A percentile compares a stretch with the other conserved stretches of the same genome.
These are phyloP conservation scores for Blumeriella jaapii DNA, from an alignment of 2,329 filamentous ascomycete species.

Conservation along the genomic window DNA sequence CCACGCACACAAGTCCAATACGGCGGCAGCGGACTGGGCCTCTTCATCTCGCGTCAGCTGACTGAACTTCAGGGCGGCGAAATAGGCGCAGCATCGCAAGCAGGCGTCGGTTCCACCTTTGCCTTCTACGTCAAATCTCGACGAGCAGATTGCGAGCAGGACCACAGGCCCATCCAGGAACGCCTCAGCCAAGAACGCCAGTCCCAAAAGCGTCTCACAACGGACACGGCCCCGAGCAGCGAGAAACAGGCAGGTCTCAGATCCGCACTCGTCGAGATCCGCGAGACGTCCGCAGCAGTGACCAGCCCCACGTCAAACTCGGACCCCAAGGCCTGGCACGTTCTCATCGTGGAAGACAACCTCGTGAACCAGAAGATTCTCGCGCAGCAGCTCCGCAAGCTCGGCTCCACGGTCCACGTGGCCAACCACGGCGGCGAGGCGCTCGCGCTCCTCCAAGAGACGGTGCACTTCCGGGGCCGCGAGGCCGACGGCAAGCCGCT, in stretches of 20 bases:
- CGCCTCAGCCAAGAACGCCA: constrained; percentile 11
- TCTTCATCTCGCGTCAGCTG: constrained; percentile 70
- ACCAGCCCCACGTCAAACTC: background rate
- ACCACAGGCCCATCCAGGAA: constrained; percentile 21
- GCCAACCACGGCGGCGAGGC: constrained; percentile 56
- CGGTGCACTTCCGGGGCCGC: constrained; percentile 44
- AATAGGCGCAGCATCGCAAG: constrained; percentile 60
- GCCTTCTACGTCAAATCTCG: constrained; percentile 51
- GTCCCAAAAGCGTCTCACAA: constrained; percentile 13
- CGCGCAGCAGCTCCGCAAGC: constrained; percentile 47
- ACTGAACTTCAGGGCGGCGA: constrained; percentile 72
- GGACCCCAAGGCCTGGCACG: constrained; percentile 29
- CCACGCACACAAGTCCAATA: constrained; percentile 71
- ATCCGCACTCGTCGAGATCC: constrained; percentile 9
- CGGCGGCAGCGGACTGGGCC: constrained; percentile 65
- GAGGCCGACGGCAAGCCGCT: constrained; percentile 37
- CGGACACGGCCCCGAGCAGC: constrained; percentile 15
- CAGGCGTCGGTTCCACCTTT: constrained; percentile 61
- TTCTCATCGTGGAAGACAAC: constrained; percentile 58
- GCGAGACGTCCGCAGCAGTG: constrained; percentile 4
- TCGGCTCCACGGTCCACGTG: constrained; percentile 48
- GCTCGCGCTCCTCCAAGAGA: constrained; percentile 43
- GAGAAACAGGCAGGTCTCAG: constrained; percentile 13
- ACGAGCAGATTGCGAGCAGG: constrained; percentile 10
- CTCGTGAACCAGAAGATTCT: constrained; percentile 55